phyloP scores from a whole-genome alignment of 768 basidiomycete species.

The Macrolepiota fuliginosa region DNA sequence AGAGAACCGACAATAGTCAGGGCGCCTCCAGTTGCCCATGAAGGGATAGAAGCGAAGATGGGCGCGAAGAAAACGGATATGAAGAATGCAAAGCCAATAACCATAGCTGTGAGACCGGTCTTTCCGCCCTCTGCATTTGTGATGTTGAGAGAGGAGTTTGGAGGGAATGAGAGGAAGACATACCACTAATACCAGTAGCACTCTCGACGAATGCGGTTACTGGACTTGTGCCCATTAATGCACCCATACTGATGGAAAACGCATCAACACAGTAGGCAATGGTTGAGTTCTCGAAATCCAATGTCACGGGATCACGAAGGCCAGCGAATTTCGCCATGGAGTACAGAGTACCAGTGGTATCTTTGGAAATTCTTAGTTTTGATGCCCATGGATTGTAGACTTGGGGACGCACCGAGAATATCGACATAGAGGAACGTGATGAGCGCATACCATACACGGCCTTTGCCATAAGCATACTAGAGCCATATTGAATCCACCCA shows the following conservation, averaged over 20 bases:
- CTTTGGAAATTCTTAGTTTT: neutral
- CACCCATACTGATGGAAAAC: constrained; percentile 77
- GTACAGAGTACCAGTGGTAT: constrained; percentile 71
- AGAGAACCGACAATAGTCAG: constrained; percentile 83
- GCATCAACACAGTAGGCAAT: constrained; percentile 84
- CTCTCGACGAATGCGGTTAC: constrained; percentile 84
- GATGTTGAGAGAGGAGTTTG: neutral
- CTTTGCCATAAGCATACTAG: constrained; percentile 42
- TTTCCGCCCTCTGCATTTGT: constrained; percentile 70
- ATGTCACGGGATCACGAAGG: constrained; percentile 78
- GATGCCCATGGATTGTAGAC: constrained; percentile 20
- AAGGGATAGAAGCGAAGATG: constrained; percentile 82
- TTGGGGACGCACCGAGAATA: constrained; percentile 59
- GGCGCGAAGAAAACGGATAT: constrained; percentile 86
- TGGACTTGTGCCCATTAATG: constrained; percentile 76
- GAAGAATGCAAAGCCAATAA: constrained; percentile 74
- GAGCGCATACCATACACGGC: constrained; percentile 83
- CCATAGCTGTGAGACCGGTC: constrained; percentile 79
- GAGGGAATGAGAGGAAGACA: constrained; percentile 16
- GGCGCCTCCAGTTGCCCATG: constrained; percentile 87
- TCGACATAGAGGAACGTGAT: constrained; percentile 90
- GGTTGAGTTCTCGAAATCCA: constrained; percentile 84
- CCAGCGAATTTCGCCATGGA: constrained; percentile 92
- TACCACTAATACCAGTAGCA: constrained; percentile 76
- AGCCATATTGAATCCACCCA: constrained; percentile 11